Evolutionary conservation across 805 yeast genomes (phyloP).

Genomic region (Hanseniaspora guilliermondii): DNA sequence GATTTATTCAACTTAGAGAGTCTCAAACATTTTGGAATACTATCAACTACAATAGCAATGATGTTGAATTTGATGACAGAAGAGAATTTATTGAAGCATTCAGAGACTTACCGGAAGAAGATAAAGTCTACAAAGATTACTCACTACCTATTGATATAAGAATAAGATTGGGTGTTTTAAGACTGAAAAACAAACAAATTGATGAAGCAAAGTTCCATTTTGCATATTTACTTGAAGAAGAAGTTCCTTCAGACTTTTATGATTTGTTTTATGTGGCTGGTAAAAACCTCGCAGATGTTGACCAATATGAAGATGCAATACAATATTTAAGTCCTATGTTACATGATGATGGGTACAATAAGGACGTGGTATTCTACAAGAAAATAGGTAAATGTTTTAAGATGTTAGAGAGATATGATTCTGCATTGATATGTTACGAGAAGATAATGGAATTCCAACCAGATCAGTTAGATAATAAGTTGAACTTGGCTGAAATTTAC

Average conservation of each 20-base stretch:
- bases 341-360: slow-evolving; percentile 39
- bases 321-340: slow-evolving; percentile 49
- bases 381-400: slow-evolving; percentile 67
- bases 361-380: slow-evolving; percentile 31
- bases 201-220: slow-evolving; percentile 69
- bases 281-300: slow-evolving; percentile 52
- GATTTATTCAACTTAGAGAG: slow-evolving; percentile 71
- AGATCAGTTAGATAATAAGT: slow-evolving; percentile 54
- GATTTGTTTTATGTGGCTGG: slow-evolving; percentile 76
- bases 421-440: slow-evolving; percentile 50
- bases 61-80: slow-evolving; percentile 73
- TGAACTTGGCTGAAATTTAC: slow-evolving; percentile 71
- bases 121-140: slow-evolving; percentile 30
- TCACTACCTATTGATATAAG: slow-evolving; percentile 77
- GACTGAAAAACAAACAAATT: slow-evolving; percentile 51
- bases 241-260: slow-evolving; percentile 41
- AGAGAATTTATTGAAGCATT: slow-evolving; percentile 38
- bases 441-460: slow-evolving; percentile 46
- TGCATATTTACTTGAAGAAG: slow-evolving; percentile 42
- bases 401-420: slow-evolving; percentile 55
- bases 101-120: slow-evolving; percentile 29
- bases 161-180: slow-evolving; percentile 60
- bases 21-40: slow-evolving; percentile 33
- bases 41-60: slow-evolving; percentile 38
- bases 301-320: slow-evolving; percentile 64